Base-by-base conservation (phyloP, 805 yeast genomes). In the Metschnikowia chrysomelidarum region DNA sequence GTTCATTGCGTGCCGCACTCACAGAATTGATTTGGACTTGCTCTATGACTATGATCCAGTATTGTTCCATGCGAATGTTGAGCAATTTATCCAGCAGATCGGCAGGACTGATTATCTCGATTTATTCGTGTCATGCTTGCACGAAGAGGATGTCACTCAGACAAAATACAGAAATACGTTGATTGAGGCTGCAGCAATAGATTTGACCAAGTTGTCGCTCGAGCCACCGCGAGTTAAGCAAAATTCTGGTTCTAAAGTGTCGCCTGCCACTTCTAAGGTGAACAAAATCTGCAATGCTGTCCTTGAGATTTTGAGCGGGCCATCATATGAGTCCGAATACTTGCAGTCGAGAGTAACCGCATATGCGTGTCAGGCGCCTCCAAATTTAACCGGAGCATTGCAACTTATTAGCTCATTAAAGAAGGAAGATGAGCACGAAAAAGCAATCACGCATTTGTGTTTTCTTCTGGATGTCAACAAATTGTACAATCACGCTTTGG, bases 331-430 rank as follows among this genome's bases (percentile, higher is more conserved):
- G 42, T 56, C 67, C 18, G 74, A 71, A 44, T 86, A 84, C 50
- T 57, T 83, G 36, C 94, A 87, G 57, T 75, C 93, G 1, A 76
- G 84, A 14, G 73, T 93, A 38, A 91, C 98, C 3, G 95, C 96
- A 0, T 86, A 82, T 54, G 96, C 96, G 0, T 87, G 95, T 58
- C 85, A 86, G 63, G 78, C 73, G 25, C 98, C 98, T 2, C 88
- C 97, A 11, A 85, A 84, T 49, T 69, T 88, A 32, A 75, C 69
- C 21, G 82, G 78, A 19, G 98, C 98, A 0, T 67, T 93, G 37
- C 54, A 53, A 17, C 61, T 85, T 33, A 80, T 88, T 38, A 71
- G 81, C 2, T 52, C 74, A 0, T 64, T 82, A 39, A 60, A 66
- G 5, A 63, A 67, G 30, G 62, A 67, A 26, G 69, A 63, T 7